Conservation (phyloP, 2,329 filamentous ascomycete species). For the Hansfordia pulvinata region DNA sequence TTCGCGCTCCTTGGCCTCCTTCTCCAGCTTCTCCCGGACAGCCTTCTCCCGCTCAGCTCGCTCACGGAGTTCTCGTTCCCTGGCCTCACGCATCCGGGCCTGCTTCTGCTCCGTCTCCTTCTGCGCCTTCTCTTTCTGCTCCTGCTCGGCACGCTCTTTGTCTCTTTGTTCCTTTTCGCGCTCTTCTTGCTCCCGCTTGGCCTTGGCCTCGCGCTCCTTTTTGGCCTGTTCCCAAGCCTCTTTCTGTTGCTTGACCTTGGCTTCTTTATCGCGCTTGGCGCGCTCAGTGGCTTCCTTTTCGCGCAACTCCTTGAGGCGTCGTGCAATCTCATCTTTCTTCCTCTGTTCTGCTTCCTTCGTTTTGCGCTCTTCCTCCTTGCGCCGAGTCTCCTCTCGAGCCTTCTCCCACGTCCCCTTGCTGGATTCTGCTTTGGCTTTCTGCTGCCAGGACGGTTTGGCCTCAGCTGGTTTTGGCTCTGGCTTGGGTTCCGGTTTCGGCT, state of each 20-base stretch:
- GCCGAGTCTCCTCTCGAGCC: conserved; percentile 52
- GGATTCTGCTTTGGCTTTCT: conserved; percentile 7
- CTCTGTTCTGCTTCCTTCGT: conserved; percentile 46
- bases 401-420: conserved; percentile 48
- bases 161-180: conserved; percentile 17
- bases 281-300: conserved; percentile 40
- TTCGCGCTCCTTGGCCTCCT: conserved; percentile 23
- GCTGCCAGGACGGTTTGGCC: conserved; percentile 2
- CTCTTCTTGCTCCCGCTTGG: conserved; percentile 18
- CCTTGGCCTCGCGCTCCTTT: conserved; percentile 13
- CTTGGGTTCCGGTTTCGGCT: conserved; percentile 9
- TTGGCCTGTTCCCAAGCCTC: conserved; percentile 20
- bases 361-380: conserved; percentile 50
- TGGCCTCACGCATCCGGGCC: conserved; percentile 15
- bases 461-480: conserved; percentile 6
- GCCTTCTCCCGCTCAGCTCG: conserved; percentile 24
- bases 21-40: conserved; percentile 31
- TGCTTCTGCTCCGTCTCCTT: conserved; percentile 20
- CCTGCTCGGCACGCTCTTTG: conserved; percentile 12
- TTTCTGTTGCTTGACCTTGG: conserved; percentile 12
- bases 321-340: conserved; percentile 40
- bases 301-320: conserved; percentile 36
- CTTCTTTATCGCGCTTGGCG: conserved; percentile 23
- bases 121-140: conserved; percentile 24
- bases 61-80: conserved; percentile 15